Evolutionary conservation across 129 eudicot species (phyloP), one percentile per base, ranked within the genome.

Genomic region (Dittrichia graveolens): DNA sequence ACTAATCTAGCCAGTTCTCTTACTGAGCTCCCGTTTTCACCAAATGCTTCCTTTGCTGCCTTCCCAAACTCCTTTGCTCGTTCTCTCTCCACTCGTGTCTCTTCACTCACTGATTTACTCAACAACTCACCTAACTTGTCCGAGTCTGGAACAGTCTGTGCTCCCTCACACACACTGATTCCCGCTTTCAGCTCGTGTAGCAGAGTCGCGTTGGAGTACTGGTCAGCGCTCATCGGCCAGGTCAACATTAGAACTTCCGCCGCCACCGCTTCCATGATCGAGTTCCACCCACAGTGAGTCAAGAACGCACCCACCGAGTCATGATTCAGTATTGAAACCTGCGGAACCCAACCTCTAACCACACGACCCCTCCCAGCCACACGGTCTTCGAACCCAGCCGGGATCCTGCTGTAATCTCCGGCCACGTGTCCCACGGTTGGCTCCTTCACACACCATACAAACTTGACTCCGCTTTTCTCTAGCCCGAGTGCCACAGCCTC

Each of bases 201-300:
- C 38, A 90, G 58, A 0, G 74, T 81, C 4, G 96, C 89, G 39
- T 90, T 81, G 0, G 75, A 41, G 41, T 50, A 85, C 58, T 90
- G 93, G 78, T 90, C 96, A 0, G 96, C 96, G 0, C 82, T 79
- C 87, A 87, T 83, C 3, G 96, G 96, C 96, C 94, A 90, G 5
- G 96, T 80, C 62, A 90, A 67, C 87, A 87, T 80, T 4, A 85
- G 71, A 54, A 87, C 89, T 15, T 84, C 91, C 0, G 86, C 94
- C 24, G 61, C 40, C n/a, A 90, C 31, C 3, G 89, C 81, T 48
- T 90, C 94, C 18, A 90, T 68, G 5, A 76, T 74, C 47, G 96
- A 90, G 79, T 90, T 90, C 91, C 88, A 84, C 14, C 94, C 96
- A 35, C 89, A 90, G 24, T 90, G 96, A 61, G 94, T 87, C 80